A percentile compares a stretch with the other conserved stretches of the same genome.
These are phyloP conservation scores for Nissolia schottii DNA, from an alignment of 306 rosid species.

Conservation along the genomic window DNA sequence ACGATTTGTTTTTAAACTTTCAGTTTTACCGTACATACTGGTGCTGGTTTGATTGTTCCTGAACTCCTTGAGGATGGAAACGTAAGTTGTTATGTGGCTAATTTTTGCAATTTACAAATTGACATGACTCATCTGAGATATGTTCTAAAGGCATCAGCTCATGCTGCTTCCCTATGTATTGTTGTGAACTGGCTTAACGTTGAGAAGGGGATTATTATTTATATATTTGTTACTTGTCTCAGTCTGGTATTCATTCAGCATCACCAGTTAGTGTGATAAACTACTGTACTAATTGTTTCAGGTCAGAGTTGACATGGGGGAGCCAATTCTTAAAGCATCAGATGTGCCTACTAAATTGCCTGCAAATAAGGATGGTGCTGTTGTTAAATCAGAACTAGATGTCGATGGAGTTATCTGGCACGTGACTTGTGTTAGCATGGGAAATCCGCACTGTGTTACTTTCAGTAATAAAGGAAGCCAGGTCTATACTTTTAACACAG, in stretches of 20 bases:
- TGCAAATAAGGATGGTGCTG: slow-evolving; percentile 54
- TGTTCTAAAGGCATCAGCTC: not conserved
- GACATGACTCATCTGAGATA: not conserved
- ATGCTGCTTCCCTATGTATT: slow-evolving; percentile 12
- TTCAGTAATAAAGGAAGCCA: slow-evolving; percentile 56
- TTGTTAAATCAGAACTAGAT: slow-evolving; percentile 57
- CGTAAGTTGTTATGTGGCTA: slow-evolving; percentile 45
- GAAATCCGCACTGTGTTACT: slow-evolving; percentile 90
- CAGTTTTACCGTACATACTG: slow-evolving; percentile 86
- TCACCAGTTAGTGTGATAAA: slow-evolving; percentile 11
- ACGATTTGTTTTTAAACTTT: not conserved
- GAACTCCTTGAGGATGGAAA: slow-evolving; percentile 78
- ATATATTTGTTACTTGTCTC: not conserved
- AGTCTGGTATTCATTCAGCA: not conserved
- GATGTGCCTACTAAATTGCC: slow-evolving; percentile 73
- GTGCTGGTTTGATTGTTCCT: slow-evolving; percentile 90
- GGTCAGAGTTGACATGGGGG: slow-evolving; percentile 98
- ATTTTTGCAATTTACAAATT: slow-evolving; percentile 13
- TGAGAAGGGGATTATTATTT: not conserved
- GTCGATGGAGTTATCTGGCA: slow-evolving; percentile 87
- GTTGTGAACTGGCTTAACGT: not conserved
- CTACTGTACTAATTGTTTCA: slow-evolving; percentile 31
- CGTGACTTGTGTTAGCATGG: slow-evolving; percentile 97
- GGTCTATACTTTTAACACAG: no score
- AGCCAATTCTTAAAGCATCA: slow-evolving; percentile 79